phyloP scores from a whole-genome alignment of 805 yeast species.

The Nakazawaea wickerhamii region DNA sequence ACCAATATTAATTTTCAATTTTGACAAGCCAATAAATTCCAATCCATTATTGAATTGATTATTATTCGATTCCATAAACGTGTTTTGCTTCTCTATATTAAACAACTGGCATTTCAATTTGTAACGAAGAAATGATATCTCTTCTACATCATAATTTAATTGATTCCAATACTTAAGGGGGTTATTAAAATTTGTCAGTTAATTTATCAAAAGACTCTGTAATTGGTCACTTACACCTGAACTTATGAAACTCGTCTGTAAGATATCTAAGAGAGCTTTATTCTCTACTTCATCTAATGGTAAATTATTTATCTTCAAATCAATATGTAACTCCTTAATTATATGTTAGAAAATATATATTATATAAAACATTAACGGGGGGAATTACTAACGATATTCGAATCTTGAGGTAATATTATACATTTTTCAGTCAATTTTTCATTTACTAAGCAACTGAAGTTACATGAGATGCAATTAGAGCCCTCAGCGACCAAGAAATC shows the following conservation, averaged over 20 bases:
- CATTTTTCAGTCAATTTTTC: not conserved
- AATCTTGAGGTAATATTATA: not conserved
- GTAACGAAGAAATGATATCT: not conserved
- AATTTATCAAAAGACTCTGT: not conserved
- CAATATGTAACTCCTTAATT: no score
- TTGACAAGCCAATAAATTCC: not conserved
- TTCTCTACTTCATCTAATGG: not conserved
- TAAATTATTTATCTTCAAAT: not conserved
- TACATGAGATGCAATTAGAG: not conserved
- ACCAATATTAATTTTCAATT: conserved; percentile 1
- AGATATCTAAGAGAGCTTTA: not conserved
- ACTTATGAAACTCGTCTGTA: not conserved
- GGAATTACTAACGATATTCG: not conserved
- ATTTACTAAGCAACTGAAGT: not conserved
- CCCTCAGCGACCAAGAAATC: not conserved
- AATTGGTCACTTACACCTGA: not conserved
- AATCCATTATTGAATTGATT: conserved; percentile 2
- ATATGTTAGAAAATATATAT: no score
- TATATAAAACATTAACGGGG: not conserved
- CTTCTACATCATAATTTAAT: conserved; percentile 2
- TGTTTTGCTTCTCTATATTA: not conserved
- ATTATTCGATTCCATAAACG: conserved; percentile 4
- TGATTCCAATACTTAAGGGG: conserved; percentile 7
- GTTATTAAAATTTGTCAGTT: not conserved
- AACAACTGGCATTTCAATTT: conserved; percentile 7